Evolutionary conservation across 805 yeast species (phyloP).

Genomic region (Pichia rugopelliculosa): DNA sequence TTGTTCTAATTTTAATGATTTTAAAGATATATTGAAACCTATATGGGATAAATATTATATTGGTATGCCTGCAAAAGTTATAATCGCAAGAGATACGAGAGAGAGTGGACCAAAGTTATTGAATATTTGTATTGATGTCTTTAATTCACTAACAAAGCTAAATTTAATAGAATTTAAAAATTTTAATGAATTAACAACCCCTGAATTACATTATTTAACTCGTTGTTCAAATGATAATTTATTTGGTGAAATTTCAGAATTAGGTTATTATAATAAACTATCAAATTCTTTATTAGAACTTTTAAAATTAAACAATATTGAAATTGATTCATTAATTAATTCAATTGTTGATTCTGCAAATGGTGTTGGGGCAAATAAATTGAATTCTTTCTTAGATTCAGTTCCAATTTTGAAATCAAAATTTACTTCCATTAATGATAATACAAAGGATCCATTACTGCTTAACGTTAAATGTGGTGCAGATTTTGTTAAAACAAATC

Average conservation of each 20-base stretch:
- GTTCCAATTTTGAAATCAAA: slow-evolving; percentile 26
- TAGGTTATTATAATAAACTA: slow-evolving; percentile 64
- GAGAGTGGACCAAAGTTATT: slow-evolving; percentile 68
- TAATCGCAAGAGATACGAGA: slow-evolving; percentile 84
- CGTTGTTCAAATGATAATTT: slow-evolving; percentile 57
- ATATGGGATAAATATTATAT: slow-evolving; percentile 39
- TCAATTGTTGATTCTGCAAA: slow-evolving; percentile 86
- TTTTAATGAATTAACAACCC: slow-evolving; percentile 78
- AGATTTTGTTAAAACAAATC: slow-evolving; percentile 88
- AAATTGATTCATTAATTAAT: slow-evolving; percentile 12
- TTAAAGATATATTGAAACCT: slow-evolving; percentile 25
- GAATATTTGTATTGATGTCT: slow-evolving; percentile 36
- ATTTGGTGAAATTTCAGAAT: slow-evolving; percentile 57
- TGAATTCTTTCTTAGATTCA: slow-evolving; percentile 30
- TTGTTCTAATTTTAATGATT: slow-evolving; percentile 39
- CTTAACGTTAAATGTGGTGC: slow-evolving; percentile 88
- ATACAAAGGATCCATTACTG: slow-evolving; percentile 43
- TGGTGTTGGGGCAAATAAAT: slow-evolving; percentile 90
- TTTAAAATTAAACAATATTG: slow-evolving; percentile 23
- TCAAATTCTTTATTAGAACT: slow-evolving; percentile 45
- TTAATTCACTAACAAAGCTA: slow-evolving; percentile 34
- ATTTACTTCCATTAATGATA: slow-evolving; percentile 43
- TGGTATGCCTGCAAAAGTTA: slow-evolving; percentile 35
- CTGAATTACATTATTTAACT: slow-evolving; percentile 86
- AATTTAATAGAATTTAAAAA: slow-evolving; percentile 38